Base-by-base conservation (phyloP, 164 flowering plant genomes). In the Stephania yunnanensis region DNA sequence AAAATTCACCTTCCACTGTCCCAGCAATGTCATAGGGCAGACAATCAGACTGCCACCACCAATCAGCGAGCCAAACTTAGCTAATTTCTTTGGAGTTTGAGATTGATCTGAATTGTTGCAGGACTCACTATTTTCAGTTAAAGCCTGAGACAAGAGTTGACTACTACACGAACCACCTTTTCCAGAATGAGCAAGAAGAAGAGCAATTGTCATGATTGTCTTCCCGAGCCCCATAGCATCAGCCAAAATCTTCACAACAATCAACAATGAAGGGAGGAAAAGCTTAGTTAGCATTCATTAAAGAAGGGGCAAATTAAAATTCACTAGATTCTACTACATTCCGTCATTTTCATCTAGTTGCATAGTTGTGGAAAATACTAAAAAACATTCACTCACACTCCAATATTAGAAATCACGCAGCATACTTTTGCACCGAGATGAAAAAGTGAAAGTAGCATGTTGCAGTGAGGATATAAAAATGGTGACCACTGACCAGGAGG, bases 171-270 rank as follows among this genome's bases (percentile, higher is more conserved):
- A 84, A 65, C 88, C 89, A 80, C 83, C 85, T 79, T 78, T 88
- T 70, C 79, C 90, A 46, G 93, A 83, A 80, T 84, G 85, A 69
- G 92, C 80, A 70, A 92, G 90, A 68, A 95, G 90, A 74, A 95
- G 92, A 36, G 99, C 76, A 77, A 95, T 86, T 68, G 99, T 90
- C 99, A 95, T 94, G 36, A 95, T 89, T 50, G 98, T 95, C 88
- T 95, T 95, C 72, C 99, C 99, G 81, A 95, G 97, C 72, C 99
- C 99, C 98, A 95, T 95, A 20, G 99, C 89, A 90, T 95, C 99
- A 85, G 99, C 99, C 85, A 95, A 86, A 85, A 95, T 94, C 99
- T 95, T 81, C 81, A 87, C 74, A 78, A 69, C 67, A 55, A 83
- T 42, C 66, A 73, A 71, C 55, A 79, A 70, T 72, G 5, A 15